Evolutionary conservation across 192 early-diverging fungal genomes (phyloP).

Genomic region (Entomortierella beljakovae): DNA sequence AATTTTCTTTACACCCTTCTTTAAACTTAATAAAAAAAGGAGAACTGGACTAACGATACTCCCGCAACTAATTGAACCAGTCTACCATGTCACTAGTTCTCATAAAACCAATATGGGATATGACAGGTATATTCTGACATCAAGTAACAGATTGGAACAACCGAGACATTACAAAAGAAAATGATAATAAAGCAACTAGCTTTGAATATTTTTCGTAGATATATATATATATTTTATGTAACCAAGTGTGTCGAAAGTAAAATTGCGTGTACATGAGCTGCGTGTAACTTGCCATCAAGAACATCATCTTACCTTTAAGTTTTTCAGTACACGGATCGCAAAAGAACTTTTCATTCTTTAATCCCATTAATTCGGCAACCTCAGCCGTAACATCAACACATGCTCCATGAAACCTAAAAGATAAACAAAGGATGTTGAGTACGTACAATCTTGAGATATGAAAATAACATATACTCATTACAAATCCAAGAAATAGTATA

Average conservation of each 20-base stretch:
- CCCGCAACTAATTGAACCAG: neutral
- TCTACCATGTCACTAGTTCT: too few relatives aligned
- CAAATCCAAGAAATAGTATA: neutral
- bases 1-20: neutral
- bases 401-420: slow-evolving; percentile 68
- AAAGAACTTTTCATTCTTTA: slow-evolving; percentile 53
- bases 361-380: slow-evolving; percentile 58
- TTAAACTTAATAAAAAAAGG: neutral
- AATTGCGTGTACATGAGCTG: neutral
- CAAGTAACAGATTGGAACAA: neutral
- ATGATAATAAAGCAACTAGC: neutral
- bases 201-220: slow-evolving; percentile 2
- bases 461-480: neutral
- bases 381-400: slow-evolving; percentile 72
- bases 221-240: slow-evolving; percentile 27
- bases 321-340: slow-evolving; percentile 46
- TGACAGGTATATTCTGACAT: neutral
- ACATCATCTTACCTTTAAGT: slow-evolving; percentile 47
- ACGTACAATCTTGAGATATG: neutral
- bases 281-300: neutral
- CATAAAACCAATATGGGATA: too few relatives aligned
- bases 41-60: neutral
- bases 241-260: slow-evolving; percentile 1
- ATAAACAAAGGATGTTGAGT: neutral
- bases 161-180: slow-evolving; percentile 5